Percentiles rank a stretch among this genome's conserved stretches.
These are phyloP conservation scores for Lophiostoma macrostomum DNA, from an alignment of 495 filamentous ascomycete genomes.

Conservation along the genomic window DNA sequence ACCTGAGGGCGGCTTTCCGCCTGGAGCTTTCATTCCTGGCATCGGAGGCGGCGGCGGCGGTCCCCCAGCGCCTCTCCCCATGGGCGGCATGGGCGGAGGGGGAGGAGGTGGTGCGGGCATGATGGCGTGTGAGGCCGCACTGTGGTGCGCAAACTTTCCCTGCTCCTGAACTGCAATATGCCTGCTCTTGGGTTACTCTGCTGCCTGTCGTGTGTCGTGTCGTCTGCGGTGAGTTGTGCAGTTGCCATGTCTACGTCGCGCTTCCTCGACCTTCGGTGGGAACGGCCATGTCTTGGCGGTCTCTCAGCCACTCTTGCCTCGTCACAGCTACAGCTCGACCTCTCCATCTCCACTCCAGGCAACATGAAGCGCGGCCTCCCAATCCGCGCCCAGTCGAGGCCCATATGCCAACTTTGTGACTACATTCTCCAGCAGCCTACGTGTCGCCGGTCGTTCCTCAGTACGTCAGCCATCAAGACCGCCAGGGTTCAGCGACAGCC, in stretches of 20 bases:
- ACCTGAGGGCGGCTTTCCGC: constrained; percentile 46
- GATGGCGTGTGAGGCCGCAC: constrained; percentile 21
- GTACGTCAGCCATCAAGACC: constrained; percentile 12
- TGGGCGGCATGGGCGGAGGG: constrained; percentile 59
- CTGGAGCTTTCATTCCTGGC: constrained; percentile 36
- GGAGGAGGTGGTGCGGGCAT: constrained; percentile 71
- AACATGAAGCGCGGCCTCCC: constrained; percentile 28
- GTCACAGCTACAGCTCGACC: constrained; percentile 10
- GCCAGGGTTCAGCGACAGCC: constrained; percentile 17
- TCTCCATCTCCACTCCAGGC: not conserved
- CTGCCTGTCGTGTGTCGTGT: constrained; percentile 19
- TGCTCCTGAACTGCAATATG: not conserved
- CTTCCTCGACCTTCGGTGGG: no score
- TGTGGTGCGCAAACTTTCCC: no score
- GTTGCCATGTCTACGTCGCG: no score
- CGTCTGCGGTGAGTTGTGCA: constrained; percentile 7
- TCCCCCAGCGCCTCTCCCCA: constrained; percentile 48
- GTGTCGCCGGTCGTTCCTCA: constrained; percentile 18
- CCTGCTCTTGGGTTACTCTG: constrained; percentile 12
- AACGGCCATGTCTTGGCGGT: not conserved
- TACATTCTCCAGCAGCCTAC: constrained; percentile 29
- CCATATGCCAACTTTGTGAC: constrained; percentile 32
- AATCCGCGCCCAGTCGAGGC: constrained; percentile 19
- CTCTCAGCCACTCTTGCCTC: constrained; percentile 14
- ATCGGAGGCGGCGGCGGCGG: constrained; percentile 64